Evolutionary conservation across 257 asterid genomes (phyloP).

Genomic region (Gynochthodes officinalis): DNA sequence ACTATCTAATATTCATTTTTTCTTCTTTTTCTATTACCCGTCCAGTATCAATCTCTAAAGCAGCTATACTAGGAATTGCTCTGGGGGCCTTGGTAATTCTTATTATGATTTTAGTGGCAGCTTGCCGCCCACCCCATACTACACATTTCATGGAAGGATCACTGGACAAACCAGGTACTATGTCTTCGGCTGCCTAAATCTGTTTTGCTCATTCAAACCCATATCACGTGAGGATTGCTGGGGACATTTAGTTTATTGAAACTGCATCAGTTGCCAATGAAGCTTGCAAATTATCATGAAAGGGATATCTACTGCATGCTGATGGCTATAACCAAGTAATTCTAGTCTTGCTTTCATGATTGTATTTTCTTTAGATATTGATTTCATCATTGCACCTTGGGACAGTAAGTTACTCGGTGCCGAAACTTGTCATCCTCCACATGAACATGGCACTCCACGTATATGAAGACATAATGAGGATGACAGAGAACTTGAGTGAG

Average conservation of each 20-base stretch:
- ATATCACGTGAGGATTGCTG: background rate
- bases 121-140: conserved; percentile 66
- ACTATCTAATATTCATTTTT: background rate
- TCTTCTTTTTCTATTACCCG: background rate
- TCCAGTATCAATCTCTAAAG: conserved; percentile 77
- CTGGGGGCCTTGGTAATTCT: conserved; percentile 79
- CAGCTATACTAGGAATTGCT: conserved; percentile 94
- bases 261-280: background rate
- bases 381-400: background rate
- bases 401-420: conserved; percentile 65
- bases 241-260: background rate
- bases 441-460: conserved; percentile 98
- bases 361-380: background rate
- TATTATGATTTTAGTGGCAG: conserved; percentile 77
- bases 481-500: conserved; percentile 88
- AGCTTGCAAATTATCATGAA: background rate
- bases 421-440: conserved; percentile 91
- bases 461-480: conserved; percentile 92
- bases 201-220: background rate
- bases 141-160: conserved; percentile 59
- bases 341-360: background rate
- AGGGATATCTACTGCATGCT: background rate
- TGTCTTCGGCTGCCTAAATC: conserved; percentile 1
- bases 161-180: conserved; percentile 72
- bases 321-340: too few species aligned